Conservation (phyloP, 1,284 basidiomycete genomes). For the Singerocomus rubriflavus region DNA sequence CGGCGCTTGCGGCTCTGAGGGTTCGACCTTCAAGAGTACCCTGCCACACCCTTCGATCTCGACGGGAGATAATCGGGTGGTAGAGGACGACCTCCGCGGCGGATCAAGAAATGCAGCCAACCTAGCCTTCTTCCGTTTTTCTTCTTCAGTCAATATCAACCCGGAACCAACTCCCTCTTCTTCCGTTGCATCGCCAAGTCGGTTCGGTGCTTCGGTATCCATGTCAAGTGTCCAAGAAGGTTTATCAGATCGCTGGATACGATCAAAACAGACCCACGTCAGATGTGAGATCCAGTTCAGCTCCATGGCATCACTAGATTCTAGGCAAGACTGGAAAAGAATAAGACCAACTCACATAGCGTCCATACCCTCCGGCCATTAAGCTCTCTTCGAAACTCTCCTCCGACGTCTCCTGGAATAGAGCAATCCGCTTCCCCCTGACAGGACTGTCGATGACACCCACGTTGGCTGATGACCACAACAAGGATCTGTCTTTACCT, state of each 20-base stretch:
- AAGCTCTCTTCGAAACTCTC: conserved; percentile 79
- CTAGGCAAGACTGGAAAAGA: not conserved
- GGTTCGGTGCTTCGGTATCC: conserved; percentile 23
- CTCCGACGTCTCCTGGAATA: conserved; percentile 77
- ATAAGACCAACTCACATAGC: conserved; percentile 48
- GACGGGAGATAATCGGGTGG: conserved; percentile 46
- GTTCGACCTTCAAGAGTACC: conserved; percentile 53
- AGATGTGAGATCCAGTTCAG: conserved; percentile 14
- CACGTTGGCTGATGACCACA: conserved; percentile 39
- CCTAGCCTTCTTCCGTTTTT: conserved; percentile 59
- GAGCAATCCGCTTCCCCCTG: conserved; percentile 64
- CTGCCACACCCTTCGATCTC: conserved; percentile 65
- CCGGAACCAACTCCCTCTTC: conserved; percentile 34
- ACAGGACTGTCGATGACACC: conserved; percentile 64
- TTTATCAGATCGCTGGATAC: conserved; percentile 23
- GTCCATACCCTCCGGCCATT: conserved; percentile 73
- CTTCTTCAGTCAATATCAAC: conserved; percentile 50
- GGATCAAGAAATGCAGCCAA: conserved; percentile 55
- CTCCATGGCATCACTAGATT: conserved; percentile 1
- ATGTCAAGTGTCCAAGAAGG: conserved; percentile 20
- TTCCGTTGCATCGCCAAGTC: conserved; percentile 35
- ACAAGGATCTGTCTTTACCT: conserved; percentile 33
- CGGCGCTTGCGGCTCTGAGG: conserved; percentile 30
- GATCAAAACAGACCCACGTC: conserved; percentile 2
- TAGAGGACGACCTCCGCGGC: conserved; percentile 20